A percentile compares a stretch with the other conserved stretches of the same genome.
phyloP scores from a whole-genome alignment of 805 yeast species.

The Kazachstania kunashirensis region DNA sequence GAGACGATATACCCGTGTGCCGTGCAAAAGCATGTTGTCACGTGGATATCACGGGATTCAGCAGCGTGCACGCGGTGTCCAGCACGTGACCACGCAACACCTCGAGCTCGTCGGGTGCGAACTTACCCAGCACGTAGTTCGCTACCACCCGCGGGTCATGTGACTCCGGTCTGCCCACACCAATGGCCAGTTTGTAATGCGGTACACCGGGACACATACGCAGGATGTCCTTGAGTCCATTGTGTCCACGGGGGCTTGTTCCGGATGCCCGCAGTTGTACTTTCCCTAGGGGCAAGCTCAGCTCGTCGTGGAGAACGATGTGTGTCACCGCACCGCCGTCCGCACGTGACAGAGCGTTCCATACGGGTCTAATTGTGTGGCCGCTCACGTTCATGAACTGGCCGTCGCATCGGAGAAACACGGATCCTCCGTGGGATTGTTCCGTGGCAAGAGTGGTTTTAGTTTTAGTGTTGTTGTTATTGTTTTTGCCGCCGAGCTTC shows the following conservation, averaged over 20 bases:
- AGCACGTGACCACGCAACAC: no score
- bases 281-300: slow-evolving; percentile 56
- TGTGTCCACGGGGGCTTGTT: slow-evolving; percentile 70
- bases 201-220: slow-evolving; percentile 15
- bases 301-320: slow-evolving; percentile 71
- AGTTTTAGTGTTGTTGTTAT: no score
- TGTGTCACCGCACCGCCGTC: slow-evolving; percentile 28
- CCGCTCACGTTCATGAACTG: slow-evolving; percentile 67
- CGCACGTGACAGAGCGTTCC: slow-evolving; percentile 31
- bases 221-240: slow-evolving; percentile 61
- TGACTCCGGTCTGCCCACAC: slow-evolving; percentile 49
- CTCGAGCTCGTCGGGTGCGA: slow-evolving; percentile 17
- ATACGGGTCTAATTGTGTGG: slow-evolving; percentile 39
- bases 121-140: slow-evolving; percentile 51
- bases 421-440: no score
- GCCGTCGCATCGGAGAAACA: no score
- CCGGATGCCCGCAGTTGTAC: slow-evolving; percentile 51
- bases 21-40: no score
- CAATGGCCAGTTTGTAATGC: slow-evolving; percentile 53
- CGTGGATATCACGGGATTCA: no score
- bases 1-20: no score
- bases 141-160: slow-evolving; percentile 41
- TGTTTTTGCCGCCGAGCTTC: no score
- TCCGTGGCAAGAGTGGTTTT: no score
- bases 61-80: no score